Evolutionary conservation across 163 green algal species (phyloP), one percentile per base, ranked within the genome.

Genomic region (Picocystis sp.): DNA sequence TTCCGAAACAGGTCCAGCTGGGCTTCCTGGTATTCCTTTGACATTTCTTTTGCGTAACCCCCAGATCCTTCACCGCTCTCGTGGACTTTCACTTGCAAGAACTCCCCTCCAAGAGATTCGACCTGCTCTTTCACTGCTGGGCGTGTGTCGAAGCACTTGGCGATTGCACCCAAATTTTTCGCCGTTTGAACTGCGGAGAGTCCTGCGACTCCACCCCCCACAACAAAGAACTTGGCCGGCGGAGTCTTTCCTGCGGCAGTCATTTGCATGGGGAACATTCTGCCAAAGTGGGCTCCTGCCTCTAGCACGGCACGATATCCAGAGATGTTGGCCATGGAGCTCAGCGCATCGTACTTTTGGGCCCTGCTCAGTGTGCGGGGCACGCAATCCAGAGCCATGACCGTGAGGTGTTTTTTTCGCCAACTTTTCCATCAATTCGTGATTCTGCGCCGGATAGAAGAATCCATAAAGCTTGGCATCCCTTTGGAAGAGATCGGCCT

Each of bases 1-100:
- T 82, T 60, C 11, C 44, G 21, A 61, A 89, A 89, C 45, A 92
- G 68, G 22, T 56, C 58, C 65, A 77, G 73, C 70, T 92, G 82
- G 0, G 81, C 83, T 19, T 75, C 78, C 25, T 91, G 79, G 62
- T 92, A 93, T 52, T 81, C 81, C 19, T 73, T 63, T 52, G 56
- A 79, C 85, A 93, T 93, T 66, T 91, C 81, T 78, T 94, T 94
- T 61, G 75, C 75, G 59, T 93, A 94, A 5, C 82, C 80, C 19
- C 71, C 76, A 11, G 24, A 21, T 29, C 56, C 60, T 66, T 63
- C 53, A 10, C 81, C 82, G 45, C 61, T 65, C 69, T 94, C 82
- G 41, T 86, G 61, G 11, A 91, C 51, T 11, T 82, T 53, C 17
- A 94, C 75, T 2, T 74, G 87, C 46, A 95, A 58, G 65, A 95